Evolutionary conservation across 2,329 filamentous ascomycete genomes (phyloP), one percentile per base, ranked within the genome.

Genomic region (Ceratocystis ficicola): DNA sequence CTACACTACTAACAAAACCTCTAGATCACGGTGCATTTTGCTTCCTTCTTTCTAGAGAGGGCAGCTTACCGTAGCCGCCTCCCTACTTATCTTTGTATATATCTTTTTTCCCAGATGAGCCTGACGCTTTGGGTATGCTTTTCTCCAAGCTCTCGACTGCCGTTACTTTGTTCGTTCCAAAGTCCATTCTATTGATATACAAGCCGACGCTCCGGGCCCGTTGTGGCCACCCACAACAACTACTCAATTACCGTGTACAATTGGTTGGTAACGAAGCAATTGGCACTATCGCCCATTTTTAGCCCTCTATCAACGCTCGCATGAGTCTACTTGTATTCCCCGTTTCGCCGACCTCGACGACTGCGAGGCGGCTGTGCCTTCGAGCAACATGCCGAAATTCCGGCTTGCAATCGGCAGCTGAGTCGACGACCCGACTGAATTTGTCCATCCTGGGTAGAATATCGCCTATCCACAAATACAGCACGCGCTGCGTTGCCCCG

Each of bases 241-340:
- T 12, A n/a, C 48, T n/a, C 44, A 22, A 10, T 50, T 30, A 32
- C 10, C 28, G 22, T 52, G 28, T 44, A 30, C 44, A 25, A 22
- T 28, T 25, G 25, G 1, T 50, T 30, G 8, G 30, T 46, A 48
- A 15, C 7, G 15, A 6, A 25, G 7, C 32, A 28, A 48, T 5
- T 12, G 4, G 28, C 20, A 10, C 32, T 22, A 25, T 50, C 2
- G 5, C 20, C 7, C 3, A 20, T n/a, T 7, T 5, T 25, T 41
- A 28, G 63, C 3, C 41, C 41, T 55, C 8, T 57, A 17, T 17
- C 52, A 28, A 30, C 52, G 17, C 30, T 12, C 63, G 7, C 30
- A 67, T 69, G 68, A 69, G 67, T 63, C 64, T 69, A 25, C 64
- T 69, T 59, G 64, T 63, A 50, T 64, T 68, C 41, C 66, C 66